Conservation (phyloP, 2,329 filamentous ascomycete genomes). For the Paraphoma sp. region DNA sequence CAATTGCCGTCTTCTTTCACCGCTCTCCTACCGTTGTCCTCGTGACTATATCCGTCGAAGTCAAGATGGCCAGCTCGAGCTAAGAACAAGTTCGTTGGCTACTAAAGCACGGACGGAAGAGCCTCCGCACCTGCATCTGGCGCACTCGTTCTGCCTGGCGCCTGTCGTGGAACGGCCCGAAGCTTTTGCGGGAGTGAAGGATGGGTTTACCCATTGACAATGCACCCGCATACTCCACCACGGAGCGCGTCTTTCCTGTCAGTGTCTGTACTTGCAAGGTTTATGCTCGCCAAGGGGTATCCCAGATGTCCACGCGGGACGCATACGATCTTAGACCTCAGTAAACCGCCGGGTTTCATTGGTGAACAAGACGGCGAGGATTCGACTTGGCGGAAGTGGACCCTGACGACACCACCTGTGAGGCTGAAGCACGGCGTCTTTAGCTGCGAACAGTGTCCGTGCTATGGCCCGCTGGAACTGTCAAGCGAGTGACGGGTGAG, state of each 20-base stretch:
- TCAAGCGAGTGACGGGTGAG: neutral
- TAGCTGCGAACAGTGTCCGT: conserved; percentile 16
- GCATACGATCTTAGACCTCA: neutral
- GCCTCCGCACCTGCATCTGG: conserved; percentile 5
- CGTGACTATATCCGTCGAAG: neutral
- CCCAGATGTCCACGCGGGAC: conserved; percentile 3
- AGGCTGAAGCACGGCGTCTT: conserved; percentile 2
- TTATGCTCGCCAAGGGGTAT: neutral
- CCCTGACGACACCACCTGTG: neutral
- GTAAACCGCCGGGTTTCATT: conserved; percentile 5
- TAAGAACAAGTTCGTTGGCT: neutral
- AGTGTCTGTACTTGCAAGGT: neutral
- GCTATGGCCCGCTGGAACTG: conserved; percentile 4
- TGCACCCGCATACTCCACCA: conserved; percentile 4
- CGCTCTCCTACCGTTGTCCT: neutral
- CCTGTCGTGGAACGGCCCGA: conserved; percentile 16
- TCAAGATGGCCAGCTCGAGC: neutral
- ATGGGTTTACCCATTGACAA: neutral
- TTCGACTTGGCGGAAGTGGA: neutral
- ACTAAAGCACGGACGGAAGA: conserved; percentile 2
- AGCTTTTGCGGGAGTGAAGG: neutral
- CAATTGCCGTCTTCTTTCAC: neutral
- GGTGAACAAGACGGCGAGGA: conserved; percentile 8
- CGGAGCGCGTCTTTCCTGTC: conserved; percentile 7
- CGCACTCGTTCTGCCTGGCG: conserved; percentile 2